phyloP scores from a whole-genome alignment of 805 yeast genomes.

The Yarrowia osloensis region DNA sequence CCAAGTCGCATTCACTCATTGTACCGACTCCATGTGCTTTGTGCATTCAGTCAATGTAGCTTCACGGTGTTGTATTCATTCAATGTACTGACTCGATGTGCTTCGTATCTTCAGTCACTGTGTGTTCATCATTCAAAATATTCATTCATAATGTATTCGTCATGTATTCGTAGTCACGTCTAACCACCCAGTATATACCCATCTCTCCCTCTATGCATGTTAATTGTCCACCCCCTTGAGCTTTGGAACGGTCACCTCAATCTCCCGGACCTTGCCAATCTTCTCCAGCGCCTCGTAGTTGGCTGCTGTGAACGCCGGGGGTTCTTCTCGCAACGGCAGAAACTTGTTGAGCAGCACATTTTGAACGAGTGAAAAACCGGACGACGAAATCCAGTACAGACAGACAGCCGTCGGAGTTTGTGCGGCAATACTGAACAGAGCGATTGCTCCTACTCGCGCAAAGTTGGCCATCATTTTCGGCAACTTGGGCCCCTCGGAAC shows the following conservation, averaged over 20 bases:
- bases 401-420: constrained; percentile 84
- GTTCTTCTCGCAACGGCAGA: constrained; percentile 54
- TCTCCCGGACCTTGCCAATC: background rate
- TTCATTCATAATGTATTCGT: no score
- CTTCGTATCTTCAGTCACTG: no score
- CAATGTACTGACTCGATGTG: no score
- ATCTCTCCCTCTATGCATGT: background rate
- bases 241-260: background rate
- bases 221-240: background rate
- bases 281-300: constrained; percentile 22
- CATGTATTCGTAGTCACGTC: no score
- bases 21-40: no score
- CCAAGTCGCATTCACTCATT: no score
- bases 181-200: no score
- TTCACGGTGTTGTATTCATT: no score
- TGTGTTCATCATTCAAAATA: no score
- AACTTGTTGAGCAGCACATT: constrained; percentile 67
- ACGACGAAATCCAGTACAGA: constrained; percentile 90
- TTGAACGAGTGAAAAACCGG: constrained; percentile 71
- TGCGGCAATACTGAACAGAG: constrained; percentile 78
- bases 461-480: constrained; percentile 55
- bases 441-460: constrained; percentile 72
- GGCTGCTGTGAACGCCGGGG: constrained; percentile 13
- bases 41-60: no score
- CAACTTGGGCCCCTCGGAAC: constrained; percentile 41